Conservation (phyloP, 305 asterid species). For the Ilex paraguariensis region DNA sequence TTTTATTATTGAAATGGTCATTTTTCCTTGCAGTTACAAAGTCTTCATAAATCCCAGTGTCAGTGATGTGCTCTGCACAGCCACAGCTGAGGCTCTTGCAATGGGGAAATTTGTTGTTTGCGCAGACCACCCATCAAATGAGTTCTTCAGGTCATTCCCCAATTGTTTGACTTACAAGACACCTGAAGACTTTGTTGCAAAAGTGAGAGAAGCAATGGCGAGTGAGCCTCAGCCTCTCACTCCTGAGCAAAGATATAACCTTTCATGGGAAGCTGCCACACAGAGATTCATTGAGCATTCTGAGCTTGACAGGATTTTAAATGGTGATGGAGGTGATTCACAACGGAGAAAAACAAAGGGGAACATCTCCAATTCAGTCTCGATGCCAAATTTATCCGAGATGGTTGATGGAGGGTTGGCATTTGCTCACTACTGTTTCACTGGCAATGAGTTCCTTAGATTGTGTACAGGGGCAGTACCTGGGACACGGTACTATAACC, state of each 20-base stretch:
- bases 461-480: constrained; percentile 87
- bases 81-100: constrained; percentile 99
- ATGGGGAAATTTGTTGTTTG: constrained; percentile 98
- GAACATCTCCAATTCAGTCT: constrained; percentile 45
- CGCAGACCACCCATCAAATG: constrained; percentile 96
- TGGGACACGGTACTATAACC: constrained; percentile 64
- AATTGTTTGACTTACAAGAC: constrained; percentile 85
- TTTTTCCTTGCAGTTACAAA: constrained; percentile 65
- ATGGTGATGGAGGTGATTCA: constrained; percentile 17
- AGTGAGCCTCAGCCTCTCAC: constrained; percentile 85
- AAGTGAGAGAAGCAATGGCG: constrained; percentile 93
- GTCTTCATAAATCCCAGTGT: constrained; percentile 91
- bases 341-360: constrained; percentile 19
- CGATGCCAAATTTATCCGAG: constrained; percentile 61
- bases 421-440: constrained; percentile 78
- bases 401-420: constrained; percentile 89
- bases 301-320: constrained; percentile 64
- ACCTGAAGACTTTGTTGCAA: constrained; percentile 82
- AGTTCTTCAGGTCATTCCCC: constrained; percentile 88
- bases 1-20: too few species aligned
- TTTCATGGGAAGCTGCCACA: constrained; percentile 99
- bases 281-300: constrained; percentile 85
- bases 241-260: constrained; percentile 68
- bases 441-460: constrained; percentile 85
- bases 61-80: constrained; percentile 96